A percentile compares a stretch with the other conserved stretches of the same genome.
Evolutionary conservation across 495 filamentous ascomycete genomes (phyloP).

Genomic region (Tuber calosporum): DNA sequence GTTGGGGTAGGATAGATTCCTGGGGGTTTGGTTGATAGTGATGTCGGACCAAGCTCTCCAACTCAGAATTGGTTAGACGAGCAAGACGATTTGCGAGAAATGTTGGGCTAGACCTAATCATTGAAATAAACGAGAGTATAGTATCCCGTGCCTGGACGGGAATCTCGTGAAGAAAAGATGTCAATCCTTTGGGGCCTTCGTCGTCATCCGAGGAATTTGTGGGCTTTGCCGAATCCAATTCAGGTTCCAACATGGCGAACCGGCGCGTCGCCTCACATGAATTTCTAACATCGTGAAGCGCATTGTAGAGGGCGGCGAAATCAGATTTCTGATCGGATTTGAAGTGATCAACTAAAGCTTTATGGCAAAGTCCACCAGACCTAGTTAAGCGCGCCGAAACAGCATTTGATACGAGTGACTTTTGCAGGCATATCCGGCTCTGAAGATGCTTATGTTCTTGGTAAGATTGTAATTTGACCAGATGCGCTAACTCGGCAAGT

Average conservation of each 20-base stretch:
- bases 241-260: constrained; percentile 62
- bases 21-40: constrained; percentile 69
- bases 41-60: constrained; percentile 64
- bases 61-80: constrained; percentile 63
- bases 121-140: constrained; percentile 69
- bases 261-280: constrained; percentile 67
- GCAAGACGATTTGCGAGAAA: constrained; percentile 76
- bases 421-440: constrained; percentile 59
- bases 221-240: constrained; percentile 50
- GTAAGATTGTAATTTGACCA: constrained; percentile 63
- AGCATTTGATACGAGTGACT: constrained; percentile 63
- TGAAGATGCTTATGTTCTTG: constrained; percentile 65
- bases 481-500: constrained; percentile 62
- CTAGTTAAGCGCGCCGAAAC: constrained; percentile 72
- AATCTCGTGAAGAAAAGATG: constrained; percentile 73
- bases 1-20: constrained; percentile 72
- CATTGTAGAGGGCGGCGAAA: constrained; percentile 81
- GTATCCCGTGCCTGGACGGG: constrained; percentile 65
- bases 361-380: constrained; percentile 68
- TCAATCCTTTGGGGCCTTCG: constrained; percentile 44
- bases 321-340: constrained; percentile 81
- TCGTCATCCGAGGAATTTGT: constrained; percentile 43
- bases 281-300: constrained; percentile 78
- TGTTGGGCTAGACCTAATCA: constrained; percentile 74
- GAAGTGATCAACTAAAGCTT: constrained; percentile 79